Percentiles rank a stretch among this genome's conserved stretches.
These are phyloP conservation scores for Liquidambar formosana DNA, from an alignment of 164 flowering plant species.

Conservation along the genomic window DNA sequence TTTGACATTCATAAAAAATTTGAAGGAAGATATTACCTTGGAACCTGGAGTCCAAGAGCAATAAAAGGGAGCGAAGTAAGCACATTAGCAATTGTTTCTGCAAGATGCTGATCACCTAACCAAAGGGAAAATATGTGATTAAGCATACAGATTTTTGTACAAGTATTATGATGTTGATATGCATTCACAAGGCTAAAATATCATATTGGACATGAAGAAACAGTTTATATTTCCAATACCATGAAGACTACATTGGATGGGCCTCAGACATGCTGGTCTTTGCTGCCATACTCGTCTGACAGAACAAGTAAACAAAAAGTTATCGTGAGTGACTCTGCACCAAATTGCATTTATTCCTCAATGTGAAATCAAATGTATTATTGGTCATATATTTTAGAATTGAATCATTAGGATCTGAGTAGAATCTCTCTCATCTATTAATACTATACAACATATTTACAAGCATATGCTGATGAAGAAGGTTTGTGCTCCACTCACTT, in stretches of 20 bases:
- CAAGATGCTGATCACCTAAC: conserved; percentile 59
- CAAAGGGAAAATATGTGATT: conserved; percentile 5
- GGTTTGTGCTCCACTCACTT: conserved; percentile 45
- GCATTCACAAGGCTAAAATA: not conserved
- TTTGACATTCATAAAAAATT: not conserved
- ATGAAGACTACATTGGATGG: conserved; percentile 48
- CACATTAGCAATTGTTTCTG: conserved; percentile 82
- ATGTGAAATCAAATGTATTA: not conserved
- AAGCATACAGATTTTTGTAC: not conserved
- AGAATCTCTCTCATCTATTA: too few species aligned
- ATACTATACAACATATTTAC: too few species aligned
- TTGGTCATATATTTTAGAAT: not conserved
- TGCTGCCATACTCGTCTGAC: conserved; percentile 75
- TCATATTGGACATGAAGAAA: not conserved
- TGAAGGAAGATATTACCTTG: conserved; percentile 49
- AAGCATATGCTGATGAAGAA: not conserved
- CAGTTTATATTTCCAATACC: conserved; percentile 37
- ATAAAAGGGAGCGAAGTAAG: conserved; percentile 92
- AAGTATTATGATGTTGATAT: not conserved
- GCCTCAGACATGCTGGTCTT: conserved; percentile 75
- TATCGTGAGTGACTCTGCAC: not conserved
- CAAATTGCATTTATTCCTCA: not conserved
- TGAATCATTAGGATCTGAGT: not conserved
- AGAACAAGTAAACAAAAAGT: conserved; percentile 12
- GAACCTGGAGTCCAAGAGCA: conserved; percentile 82